Evolutionary conservation across 805 yeast species (phyloP), one percentile per base, ranked within the genome.

Genomic region (Kodamaea lidongshanica): DNA sequence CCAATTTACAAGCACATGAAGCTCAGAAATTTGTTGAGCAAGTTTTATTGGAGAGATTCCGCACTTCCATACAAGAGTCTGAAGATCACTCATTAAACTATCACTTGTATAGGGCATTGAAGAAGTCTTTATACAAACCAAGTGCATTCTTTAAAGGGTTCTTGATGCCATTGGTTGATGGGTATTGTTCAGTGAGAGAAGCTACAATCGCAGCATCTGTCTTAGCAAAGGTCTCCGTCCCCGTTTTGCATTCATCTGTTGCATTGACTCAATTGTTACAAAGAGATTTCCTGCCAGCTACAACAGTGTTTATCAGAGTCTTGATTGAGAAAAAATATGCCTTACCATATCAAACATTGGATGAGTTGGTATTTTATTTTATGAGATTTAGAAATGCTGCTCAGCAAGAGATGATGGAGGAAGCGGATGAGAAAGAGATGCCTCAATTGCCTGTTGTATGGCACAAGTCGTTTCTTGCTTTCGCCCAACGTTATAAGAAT

Each of bases 61-160:
- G 88, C 61, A 61, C 61, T 23, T 72, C 77, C 29, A 79, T 82
- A 32, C 88, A 80, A 49, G 79, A 77, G 16, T 72, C 73, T 35
- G 88, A 79, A 43, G 79, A 75, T 37, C 89, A 82, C 47, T 75
- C 74, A 20, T 70, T 92, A 41, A 89, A 94, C 59, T 89, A 92
- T 52, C 99, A 92, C 53, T 67, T 92, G 23, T 92, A 92, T 57
- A 75, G 96, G 48, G 78, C 98, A 0, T 61, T 92, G 45, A 89
- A 88, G 58, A 92, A 92, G 61, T 75, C 96, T 0, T 69, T 94
- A 32, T 92, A 92, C 67, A 92, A 92, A 56, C 98, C 99, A 17
- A 87, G 92, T 33, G 98, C 98, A 7, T 92, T 89, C 50, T 92
- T 89, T 72, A 89, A 87, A 58, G 99, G 98, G 1, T 87, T 92